A percentile compares a stretch with the other conserved stretches of the same genome.
Evolutionary conservation across 2,329 filamentous ascomycete genomes (phyloP).

Genomic region (Leptographium flavum): DNA sequence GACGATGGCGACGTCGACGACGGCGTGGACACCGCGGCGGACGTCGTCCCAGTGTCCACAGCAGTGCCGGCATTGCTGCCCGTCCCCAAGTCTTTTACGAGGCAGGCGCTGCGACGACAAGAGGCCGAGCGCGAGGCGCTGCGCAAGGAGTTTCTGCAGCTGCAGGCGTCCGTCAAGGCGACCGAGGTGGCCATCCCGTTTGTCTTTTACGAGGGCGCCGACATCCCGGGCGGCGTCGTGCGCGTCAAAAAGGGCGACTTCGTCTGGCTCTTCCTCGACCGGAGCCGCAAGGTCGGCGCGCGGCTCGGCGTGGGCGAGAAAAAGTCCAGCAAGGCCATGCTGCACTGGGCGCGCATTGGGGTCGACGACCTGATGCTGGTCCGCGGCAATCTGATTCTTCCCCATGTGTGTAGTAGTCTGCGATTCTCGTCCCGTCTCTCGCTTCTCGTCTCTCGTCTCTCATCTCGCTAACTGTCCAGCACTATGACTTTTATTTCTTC

Average conservation of each 20-base stretch:
- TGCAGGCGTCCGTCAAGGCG: conserved; percentile 77
- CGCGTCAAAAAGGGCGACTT: conserved; percentile 87
- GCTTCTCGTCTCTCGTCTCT: background rate
- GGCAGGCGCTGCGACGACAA: conserved; percentile 53
- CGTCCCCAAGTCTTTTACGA: conserved; percentile 46
- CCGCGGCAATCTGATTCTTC: conserved; percentile 77
- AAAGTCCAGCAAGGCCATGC: conserved; percentile 48
- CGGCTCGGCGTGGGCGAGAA: conserved; percentile 59
- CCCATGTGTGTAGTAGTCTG: conserved; percentile 54
- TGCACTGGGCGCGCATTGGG: conserved; percentile 83
- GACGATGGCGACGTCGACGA: conserved; percentile 31
- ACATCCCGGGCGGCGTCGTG: conserved; percentile 71
- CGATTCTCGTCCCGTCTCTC: background rate
- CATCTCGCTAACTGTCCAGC: conserved; percentile 34
- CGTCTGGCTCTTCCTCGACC: conserved; percentile 85
- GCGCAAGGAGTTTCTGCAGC: conserved; percentile 63
- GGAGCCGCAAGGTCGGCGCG: conserved; percentile 79
- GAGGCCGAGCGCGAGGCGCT: conserved; percentile 59
- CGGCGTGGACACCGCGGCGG: conserved; percentile 12
- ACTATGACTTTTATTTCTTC: conserved; percentile 96
- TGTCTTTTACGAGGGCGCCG: conserved; percentile 92
- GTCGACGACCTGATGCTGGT: conserved; percentile 95
- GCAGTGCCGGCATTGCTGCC: conserved; percentile 47
- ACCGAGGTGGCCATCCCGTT: conserved; percentile 88
- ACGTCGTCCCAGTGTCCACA: conserved; percentile 25